Evolutionary conservation across 2,329 filamentous ascomycete genomes (phyloP).

Genomic region (Sporothrix pallida): DNA sequence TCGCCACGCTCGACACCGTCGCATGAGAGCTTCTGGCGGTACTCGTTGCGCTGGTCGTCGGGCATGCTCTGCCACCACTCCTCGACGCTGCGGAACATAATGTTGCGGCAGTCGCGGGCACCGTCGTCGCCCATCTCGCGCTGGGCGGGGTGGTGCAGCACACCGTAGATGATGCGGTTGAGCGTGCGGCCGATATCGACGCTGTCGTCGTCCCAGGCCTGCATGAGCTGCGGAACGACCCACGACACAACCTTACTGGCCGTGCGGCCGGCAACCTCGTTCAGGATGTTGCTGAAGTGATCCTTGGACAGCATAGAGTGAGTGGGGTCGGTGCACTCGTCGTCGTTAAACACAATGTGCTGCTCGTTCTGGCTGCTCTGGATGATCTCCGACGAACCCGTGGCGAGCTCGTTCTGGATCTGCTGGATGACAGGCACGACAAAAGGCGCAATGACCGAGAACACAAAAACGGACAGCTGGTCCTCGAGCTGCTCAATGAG

Average conservation of each 20-base stretch:
- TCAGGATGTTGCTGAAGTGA: slow-evolving; percentile 88
- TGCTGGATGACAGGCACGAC: slow-evolving; percentile 84
- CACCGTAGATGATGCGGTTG: slow-evolving; percentile 77
- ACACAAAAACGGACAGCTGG: slow-evolving; percentile 86
- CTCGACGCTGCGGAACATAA: slow-evolving; percentile 81
- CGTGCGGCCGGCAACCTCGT: slow-evolving; percentile 84
- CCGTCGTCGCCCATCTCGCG: slow-evolving; percentile 73
- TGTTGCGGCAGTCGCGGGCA: slow-evolving; percentile 70
- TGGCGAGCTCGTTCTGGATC: slow-evolving; percentile 84
- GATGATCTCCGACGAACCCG: slow-evolving; percentile 86
- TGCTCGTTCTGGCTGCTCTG: slow-evolving; percentile 83
- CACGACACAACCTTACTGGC: slow-evolving; percentile 80
- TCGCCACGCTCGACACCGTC: slow-evolving; percentile 76
- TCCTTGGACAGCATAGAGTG: slow-evolving; percentile 97
- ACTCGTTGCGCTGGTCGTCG: slow-evolving; percentile 66
- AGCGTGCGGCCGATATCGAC: slow-evolving; percentile 73
- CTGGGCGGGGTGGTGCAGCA: slow-evolving; percentile 88
- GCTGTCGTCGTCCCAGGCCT: slow-evolving; percentile 80
- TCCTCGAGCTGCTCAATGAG: slow-evolving; percentile 86
- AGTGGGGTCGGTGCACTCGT: slow-evolving; percentile 78
- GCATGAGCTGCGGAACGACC: slow-evolving; percentile 87
- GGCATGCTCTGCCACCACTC: slow-evolving; percentile 80
- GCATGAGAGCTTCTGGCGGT: slow-evolving; percentile 77
- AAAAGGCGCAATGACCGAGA: slow-evolving; percentile 88
- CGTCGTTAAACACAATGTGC: slow-evolving; percentile 83